Base-by-base conservation (phyloP, 805 yeast genomes). In the Starmerella geochares region DNA sequence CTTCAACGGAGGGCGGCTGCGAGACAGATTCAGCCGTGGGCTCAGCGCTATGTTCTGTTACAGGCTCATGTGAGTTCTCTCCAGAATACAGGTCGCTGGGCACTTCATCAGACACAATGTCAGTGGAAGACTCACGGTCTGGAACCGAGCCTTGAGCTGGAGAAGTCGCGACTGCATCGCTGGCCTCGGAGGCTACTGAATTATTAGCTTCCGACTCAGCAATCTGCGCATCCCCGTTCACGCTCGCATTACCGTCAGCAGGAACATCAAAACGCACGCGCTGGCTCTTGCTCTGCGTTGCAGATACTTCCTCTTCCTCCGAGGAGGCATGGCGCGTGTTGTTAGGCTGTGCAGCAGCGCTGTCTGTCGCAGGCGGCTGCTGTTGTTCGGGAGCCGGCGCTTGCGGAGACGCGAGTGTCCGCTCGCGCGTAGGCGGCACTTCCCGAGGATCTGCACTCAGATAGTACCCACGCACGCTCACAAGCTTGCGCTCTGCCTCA, bases 381-480 rank as follows among this genome's bases (percentile, higher is more conserved):
- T 10, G 16, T 17, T 23, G 44, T n/a, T 37, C 41, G 11, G 10
- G 20, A 8, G 20, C 19, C 16, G 41, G 14, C 11, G 23, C 16
- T 2, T n/a, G 21, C 16, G 44, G 33, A 10, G 44, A 40, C 8
- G 23, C 32, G 5, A 40, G 3, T 4, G 24, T 9, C 11, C 39
- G 37, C 39, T 23, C 36, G 3, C 29, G 29, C n/a, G 17, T 9
- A 9, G 45, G 32, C 24, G 41, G 44, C 7, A 17, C 16, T 3
- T n/a, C 23, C 23, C 16, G 70, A 4, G 44, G 64, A 46, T 65
- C 68, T 2, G 67, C 69, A 27, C 62, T 58, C 47, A 68, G 48
- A 56, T 78, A 80, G 56, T 71, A 73, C 55, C 86, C 86, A 60
- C 94, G 75, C 14, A 92, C 98, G 24, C 97, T 96, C 38, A 88